Percentiles rank a stretch among this genome's conserved stretches.
phyloP scores from a whole-genome alignment of 192 early-diverging fungal genomes.

The Backusella psychrophila region DNA sequence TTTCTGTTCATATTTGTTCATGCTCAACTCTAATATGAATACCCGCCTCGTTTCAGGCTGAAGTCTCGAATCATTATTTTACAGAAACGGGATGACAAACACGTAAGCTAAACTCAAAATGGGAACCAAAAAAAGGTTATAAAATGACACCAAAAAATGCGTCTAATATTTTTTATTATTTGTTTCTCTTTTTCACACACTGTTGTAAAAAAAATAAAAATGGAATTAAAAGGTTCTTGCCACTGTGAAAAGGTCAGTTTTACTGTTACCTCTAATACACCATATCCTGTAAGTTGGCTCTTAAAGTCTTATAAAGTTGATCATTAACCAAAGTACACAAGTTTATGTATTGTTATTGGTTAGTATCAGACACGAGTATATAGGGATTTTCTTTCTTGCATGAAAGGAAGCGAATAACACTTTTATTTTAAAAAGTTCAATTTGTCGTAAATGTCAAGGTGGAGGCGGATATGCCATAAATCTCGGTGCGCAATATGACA shows the following conservation, averaged over 20 bases:
- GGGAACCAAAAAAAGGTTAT: background rate
- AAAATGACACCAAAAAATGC: background rate
- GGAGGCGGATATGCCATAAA: slow-evolving; percentile 57
- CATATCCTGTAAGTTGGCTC: slow-evolving; percentile 43
- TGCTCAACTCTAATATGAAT: no score
- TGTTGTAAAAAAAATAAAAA: background rate
- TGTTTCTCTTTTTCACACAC: background rate
- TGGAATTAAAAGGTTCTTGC: slow-evolving; percentile 59
- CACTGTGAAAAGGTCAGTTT: slow-evolving; percentile 60
- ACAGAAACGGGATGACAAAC: background rate
- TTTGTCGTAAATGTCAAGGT: slow-evolving; percentile 63
- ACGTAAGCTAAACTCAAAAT: background rate
- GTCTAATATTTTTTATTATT: background rate
- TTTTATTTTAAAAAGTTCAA: slow-evolving; percentile 33
- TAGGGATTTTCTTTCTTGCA: background rate
- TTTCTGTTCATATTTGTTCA: no score
- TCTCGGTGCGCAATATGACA: slow-evolving; percentile 20
- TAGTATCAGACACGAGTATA: background rate
- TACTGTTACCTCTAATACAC: slow-evolving; percentile 44
- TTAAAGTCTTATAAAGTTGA: background rate
- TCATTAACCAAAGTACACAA: background rate
- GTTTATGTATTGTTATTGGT: slow-evolving; percentile 60
- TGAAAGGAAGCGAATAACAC: background rate
- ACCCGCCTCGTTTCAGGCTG: no score
- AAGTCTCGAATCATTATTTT: no score